These are phyloP conservation scores for Clathrospora elynae DNA, from an alignment of 2,329 filamentous ascomycete species.

Conservation along the genomic window DNA sequence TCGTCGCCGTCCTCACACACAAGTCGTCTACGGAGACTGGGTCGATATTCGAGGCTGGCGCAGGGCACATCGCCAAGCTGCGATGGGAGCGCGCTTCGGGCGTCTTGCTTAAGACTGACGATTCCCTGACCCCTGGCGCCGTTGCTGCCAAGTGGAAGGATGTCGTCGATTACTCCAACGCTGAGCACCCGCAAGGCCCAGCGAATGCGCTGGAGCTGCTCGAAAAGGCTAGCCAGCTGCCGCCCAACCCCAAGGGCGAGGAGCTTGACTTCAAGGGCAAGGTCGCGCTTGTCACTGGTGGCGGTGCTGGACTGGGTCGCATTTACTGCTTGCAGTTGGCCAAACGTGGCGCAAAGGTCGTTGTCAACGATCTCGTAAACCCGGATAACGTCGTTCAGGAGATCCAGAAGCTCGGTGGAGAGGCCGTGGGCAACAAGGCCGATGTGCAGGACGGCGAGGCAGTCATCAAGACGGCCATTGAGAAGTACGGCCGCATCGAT, in stretches of 20 bases:
- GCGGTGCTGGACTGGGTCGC: constrained; percentile 71
- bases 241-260: constrained; percentile 41
- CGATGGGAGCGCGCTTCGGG: constrained; percentile 94
- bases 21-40: constrained; percentile 87
- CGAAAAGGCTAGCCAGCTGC: constrained; percentile 38
- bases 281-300: constrained; percentile 47
- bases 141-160: constrained; percentile 88
- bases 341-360: constrained; percentile 80
- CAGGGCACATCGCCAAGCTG: constrained; percentile 88
- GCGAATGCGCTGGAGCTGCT: constrained; percentile 84
- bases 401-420: constrained; percentile 86
- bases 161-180: constrained; percentile 81
- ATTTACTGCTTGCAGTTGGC: constrained; percentile 88
- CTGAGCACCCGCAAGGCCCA: constrained; percentile 81
- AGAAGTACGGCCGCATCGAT: constrained; percentile 90
- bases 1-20: constrained; percentile 88
- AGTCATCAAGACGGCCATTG: constrained; percentile 91
- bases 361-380: constrained; percentile 95
- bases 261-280: constrained; percentile 47
- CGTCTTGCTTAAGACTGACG: constrained; percentile 86
- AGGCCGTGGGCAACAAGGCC: constrained; percentile 90
- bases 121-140: constrained; percentile 83
- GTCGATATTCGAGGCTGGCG: constrained; percentile 90
- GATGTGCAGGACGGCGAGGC: constrained; percentile 90
- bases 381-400: constrained; percentile 89